Conservation (phyloP, 108 stramenopile genomes). For the Cafeteria roenbergensis region DNA sequence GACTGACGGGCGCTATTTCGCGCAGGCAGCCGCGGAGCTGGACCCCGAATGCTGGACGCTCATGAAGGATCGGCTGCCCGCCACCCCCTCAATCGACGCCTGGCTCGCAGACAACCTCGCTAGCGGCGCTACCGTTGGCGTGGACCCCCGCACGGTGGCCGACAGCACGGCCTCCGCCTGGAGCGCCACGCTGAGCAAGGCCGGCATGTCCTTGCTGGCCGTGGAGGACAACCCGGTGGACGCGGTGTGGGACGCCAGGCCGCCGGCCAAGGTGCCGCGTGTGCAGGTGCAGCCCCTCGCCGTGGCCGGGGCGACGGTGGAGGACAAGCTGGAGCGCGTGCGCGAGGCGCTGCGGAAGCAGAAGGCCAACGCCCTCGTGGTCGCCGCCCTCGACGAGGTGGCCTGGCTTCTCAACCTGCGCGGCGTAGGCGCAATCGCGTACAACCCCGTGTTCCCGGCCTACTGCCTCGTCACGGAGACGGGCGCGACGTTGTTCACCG, state of each 20-base stretch:
- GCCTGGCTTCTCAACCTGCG: conserved; percentile 86
- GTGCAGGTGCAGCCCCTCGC: conserved; percentile 75
- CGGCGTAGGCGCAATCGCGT: conserved; percentile 61
- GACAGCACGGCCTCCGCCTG: conserved; percentile 13
- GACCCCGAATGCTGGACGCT: conserved; percentile 54
- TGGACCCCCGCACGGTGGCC: conserved; percentile 20
- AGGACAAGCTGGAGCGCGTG: conserved; percentile 60
- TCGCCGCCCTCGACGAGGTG: conserved; percentile 79
- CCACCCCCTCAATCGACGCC: conserved; percentile 25
- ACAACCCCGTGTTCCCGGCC: conserved; percentile 71
- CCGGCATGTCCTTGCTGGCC: background rate
- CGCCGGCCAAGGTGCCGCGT: conserved; percentile 53
- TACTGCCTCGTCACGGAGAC: conserved; percentile 69
- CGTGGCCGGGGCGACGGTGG: conserved; percentile 62
- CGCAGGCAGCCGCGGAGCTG: conserved; percentile 68
- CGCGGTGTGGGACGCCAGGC: conserved; percentile 69
- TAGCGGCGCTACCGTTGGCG: conserved; percentile 16
- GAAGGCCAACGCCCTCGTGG: conserved; percentile 64
- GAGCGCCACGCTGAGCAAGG: conserved; percentile 2
- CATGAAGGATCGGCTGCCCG: conserved; percentile 51
- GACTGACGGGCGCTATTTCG: conserved; percentile 89
- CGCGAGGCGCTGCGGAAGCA: conserved; percentile 56
- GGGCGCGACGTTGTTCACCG: conserved; percentile 50
- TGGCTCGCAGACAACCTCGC: conserved; percentile 21
- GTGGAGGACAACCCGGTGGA: conserved; percentile 58